Evolutionary conservation across 2,329 filamentous ascomycete species (phyloP).

Genomic region (Botryotinia convoluta): DNA sequence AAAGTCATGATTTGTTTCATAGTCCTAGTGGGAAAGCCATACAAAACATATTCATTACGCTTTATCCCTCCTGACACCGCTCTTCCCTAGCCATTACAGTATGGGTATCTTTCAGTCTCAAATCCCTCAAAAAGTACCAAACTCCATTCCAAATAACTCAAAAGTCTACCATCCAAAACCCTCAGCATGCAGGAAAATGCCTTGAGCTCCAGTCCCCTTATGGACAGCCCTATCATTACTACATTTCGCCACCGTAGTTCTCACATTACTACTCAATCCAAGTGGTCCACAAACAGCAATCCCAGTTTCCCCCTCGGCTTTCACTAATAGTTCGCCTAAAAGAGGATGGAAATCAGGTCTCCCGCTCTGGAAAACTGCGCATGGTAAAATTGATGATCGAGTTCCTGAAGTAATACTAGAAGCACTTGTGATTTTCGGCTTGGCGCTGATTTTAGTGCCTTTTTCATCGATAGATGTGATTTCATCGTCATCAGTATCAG

Average conservation of each 20-base stretch:
- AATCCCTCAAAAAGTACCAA: not conserved
- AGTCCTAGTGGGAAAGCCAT: not conserved
- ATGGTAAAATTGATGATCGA: constrained; percentile 30
- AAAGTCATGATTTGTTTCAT: not conserved
- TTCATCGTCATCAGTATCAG: not conserved
- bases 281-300: constrained; percentile 59
- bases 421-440: constrained; percentile 10
- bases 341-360: constrained; percentile 53
- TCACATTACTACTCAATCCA: constrained; percentile 51
- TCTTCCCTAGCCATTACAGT: not conserved
- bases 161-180: constrained; percentile 52
- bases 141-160: not conserved
- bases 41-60: not conserved
- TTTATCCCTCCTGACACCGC: not conserved
- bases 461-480: constrained; percentile 13
- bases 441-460: constrained; percentile 13
- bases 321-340: constrained; percentile 53
- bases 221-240: constrained; percentile 62
- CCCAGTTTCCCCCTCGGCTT: constrained; percentile 59
- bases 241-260: constrained; percentile 53
- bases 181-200: constrained; percentile 59
- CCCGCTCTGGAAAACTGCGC: constrained; percentile 21
- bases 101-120: not conserved
- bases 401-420: constrained; percentile 32
- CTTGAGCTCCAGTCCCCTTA: constrained; percentile 62